Conservation (phyloP, 2,329 filamentous ascomycete species). For the Chrysosporium queenslandicum region DNA sequence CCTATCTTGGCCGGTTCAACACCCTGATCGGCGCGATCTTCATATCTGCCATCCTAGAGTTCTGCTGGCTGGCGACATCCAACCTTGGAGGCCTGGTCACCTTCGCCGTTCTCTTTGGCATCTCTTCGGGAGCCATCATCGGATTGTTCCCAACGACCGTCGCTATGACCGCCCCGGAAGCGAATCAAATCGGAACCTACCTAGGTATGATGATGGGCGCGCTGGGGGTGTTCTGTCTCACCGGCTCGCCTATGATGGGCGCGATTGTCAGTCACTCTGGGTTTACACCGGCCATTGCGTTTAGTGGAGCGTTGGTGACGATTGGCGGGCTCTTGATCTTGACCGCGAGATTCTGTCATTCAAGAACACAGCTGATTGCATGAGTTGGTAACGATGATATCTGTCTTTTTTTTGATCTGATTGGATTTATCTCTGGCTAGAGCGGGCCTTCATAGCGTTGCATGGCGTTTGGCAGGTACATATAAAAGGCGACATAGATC, state of each 20-base stretch:
- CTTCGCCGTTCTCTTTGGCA: constrained; percentile 40
- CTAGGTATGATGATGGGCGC: constrained; percentile 17
- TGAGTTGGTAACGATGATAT: not conserved
- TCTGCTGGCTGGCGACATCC: constrained; percentile 35
- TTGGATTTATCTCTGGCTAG: not conserved
- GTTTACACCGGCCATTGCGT: constrained; percentile 13
- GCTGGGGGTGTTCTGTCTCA: constrained; percentile 14
- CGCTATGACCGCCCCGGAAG: constrained; percentile 6
- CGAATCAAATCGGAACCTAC: constrained; percentile 16
- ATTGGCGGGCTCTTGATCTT: constrained; percentile 10
- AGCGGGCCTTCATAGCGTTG: not conserved
- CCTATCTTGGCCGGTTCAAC: constrained; percentile 49
- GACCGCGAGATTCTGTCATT: constrained; percentile 12
- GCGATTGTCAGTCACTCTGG: constrained; percentile 10
- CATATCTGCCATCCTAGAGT: constrained; percentile 35
- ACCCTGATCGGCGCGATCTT: constrained; percentile 38
- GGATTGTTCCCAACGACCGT: constrained; percentile 13
- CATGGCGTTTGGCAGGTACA: not conserved
- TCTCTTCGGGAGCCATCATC: constrained; percentile 44
- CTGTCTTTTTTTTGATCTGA: not conserved
- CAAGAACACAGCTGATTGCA: constrained; percentile 8
- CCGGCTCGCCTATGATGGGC: constrained; percentile 16
- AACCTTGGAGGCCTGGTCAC: constrained; percentile 33
- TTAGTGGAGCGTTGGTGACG: constrained; percentile 10
- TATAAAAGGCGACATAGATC: not conserved